Conservation (phyloP, 495 filamentous ascomycete species). For the Xylaria intraflava region DNA sequence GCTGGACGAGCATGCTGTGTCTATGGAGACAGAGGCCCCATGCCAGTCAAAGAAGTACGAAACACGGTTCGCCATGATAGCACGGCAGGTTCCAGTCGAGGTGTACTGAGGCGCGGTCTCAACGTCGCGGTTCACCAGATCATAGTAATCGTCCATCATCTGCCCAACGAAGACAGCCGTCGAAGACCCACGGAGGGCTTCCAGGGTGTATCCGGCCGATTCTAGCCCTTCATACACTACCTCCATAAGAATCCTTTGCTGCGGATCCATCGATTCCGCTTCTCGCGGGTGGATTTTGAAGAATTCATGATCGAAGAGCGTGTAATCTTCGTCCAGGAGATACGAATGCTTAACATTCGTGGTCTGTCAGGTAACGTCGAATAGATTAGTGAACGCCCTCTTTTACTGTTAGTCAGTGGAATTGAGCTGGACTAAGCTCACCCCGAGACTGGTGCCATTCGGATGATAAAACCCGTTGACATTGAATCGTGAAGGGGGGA, state of each 20-base stretch:
- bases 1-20: slow-evolving; percentile 44
- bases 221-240: slow-evolving; percentile 46
- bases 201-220: slow-evolving; percentile 36
- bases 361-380: too few relatives aligned
- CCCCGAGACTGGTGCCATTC: neutral
- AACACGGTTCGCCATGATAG: slow-evolving; percentile 43
- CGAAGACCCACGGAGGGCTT: slow-evolving; percentile 18
- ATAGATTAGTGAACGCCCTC: too few relatives aligned
- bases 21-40: slow-evolving; percentile 33
- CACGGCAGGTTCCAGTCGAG: slow-evolving; percentile 18
- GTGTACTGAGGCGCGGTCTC: slow-evolving; percentile 20
- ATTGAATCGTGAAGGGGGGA: neutral
- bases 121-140: slow-evolving; percentile 24
- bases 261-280: slow-evolving; percentile 27
- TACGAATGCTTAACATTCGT: slow-evolving; percentile 28
- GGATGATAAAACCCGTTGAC: slow-evolving; percentile 36
- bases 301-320: slow-evolving; percentile 43
- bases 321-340: slow-evolving; percentile 39
- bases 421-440: too few relatives aligned
- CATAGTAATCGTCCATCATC: slow-evolving; percentile 32
- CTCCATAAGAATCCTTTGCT: slow-evolving; percentile 35
- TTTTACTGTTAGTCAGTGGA: too few relatives aligned
- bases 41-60: slow-evolving; percentile 41
- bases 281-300: slow-evolving; percentile 42
- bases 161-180: slow-evolving; percentile 33